A percentile compares a stretch with the other conserved stretches of the same genome.
phyloP scores from a whole-genome alignment of 192 early-diverging fungal genomes.

The Jimgerdemannia lactiflua region DNA sequence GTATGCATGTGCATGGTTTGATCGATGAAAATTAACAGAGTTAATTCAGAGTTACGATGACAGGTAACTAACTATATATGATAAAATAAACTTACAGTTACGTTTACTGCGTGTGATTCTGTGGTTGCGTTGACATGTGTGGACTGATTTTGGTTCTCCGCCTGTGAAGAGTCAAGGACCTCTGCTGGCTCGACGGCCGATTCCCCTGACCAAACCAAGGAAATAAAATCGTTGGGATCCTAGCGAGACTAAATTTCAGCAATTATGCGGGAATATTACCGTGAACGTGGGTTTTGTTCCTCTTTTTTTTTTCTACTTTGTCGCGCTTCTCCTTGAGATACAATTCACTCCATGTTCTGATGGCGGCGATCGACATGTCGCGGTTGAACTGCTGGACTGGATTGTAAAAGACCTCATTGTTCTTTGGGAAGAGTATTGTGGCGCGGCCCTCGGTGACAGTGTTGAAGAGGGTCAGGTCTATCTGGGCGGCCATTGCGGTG shows the following conservation, averaged over 20 bases:
- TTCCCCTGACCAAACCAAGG: not conserved
- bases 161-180: not conserved
- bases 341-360: conserved; percentile 88
- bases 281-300: conserved; percentile 23
- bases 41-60: no score
- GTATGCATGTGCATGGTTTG: no score
- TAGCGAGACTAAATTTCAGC: no score
- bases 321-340: conserved; percentile 60
- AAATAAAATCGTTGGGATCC: no score
- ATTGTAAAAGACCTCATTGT: conserved; percentile 98
- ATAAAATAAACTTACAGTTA: not conserved
- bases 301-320: conserved; percentile 50
- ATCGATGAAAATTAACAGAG: no score
- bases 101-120: not conserved
- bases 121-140: not conserved
- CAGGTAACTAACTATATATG: no score
- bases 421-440: conserved; percentile 80
- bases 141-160: not conserved
- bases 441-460: conserved; percentile 76
- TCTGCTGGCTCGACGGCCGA: not conserved
- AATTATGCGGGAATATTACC: conserved; percentile 5
- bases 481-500: no score
- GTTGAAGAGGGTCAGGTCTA: conserved; percentile 44
- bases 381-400: conserved; percentile 97
- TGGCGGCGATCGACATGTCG: conserved; percentile 96